Conservation (phyloP, 352 stramenopile species). For the Pythium plurisporium region DNA sequence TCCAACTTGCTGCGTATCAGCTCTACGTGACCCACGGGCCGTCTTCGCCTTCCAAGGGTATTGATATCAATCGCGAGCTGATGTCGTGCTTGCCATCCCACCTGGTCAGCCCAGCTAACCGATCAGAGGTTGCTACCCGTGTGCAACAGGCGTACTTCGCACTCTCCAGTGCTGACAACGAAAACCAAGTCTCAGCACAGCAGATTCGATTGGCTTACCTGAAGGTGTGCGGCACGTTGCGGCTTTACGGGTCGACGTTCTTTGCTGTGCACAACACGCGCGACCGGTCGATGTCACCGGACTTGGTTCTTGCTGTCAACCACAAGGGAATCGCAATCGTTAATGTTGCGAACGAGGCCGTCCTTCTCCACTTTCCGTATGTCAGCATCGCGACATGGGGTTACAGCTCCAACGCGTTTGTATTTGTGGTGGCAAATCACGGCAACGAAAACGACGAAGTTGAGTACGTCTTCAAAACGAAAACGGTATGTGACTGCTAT, state of each 20-base stretch:
- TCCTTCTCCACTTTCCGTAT: conserved; percentile 63
- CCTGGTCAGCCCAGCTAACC: conserved; percentile 47
- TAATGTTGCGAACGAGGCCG: conserved; percentile 47
- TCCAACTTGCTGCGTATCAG: conserved; percentile 64
- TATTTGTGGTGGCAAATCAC: conserved; percentile 59
- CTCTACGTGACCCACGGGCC: conserved; percentile 44
- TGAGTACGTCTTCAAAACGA: conserved; percentile 51
- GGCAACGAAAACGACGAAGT: conserved; percentile 25
- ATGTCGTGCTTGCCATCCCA: conserved; percentile 28
- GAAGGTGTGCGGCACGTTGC: conserved; percentile 48
- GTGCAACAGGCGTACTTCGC: conserved; percentile 34
- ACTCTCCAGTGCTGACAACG: conserved; percentile 7
- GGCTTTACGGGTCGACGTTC: conserved; percentile 70
- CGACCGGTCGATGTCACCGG: conserved; percentile 35
- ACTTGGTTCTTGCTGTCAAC: conserved; percentile 62
- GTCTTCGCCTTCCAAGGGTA: conserved; percentile 2
- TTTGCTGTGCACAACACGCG: conserved; percentile 59
- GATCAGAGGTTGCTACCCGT: conserved; percentile 24
- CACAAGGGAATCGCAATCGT: conserved; percentile 61
- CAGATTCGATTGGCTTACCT: conserved; percentile 55
- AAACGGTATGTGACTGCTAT: conserved; percentile 22
- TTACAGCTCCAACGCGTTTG: conserved; percentile 74
- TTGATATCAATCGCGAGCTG: conserved; percentile 23
- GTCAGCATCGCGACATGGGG: conserved; percentile 72
- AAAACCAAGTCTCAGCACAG: conserved; percentile 16